Conservation (phyloP, 805 yeast species). For the Millerozyma miso region DNA sequence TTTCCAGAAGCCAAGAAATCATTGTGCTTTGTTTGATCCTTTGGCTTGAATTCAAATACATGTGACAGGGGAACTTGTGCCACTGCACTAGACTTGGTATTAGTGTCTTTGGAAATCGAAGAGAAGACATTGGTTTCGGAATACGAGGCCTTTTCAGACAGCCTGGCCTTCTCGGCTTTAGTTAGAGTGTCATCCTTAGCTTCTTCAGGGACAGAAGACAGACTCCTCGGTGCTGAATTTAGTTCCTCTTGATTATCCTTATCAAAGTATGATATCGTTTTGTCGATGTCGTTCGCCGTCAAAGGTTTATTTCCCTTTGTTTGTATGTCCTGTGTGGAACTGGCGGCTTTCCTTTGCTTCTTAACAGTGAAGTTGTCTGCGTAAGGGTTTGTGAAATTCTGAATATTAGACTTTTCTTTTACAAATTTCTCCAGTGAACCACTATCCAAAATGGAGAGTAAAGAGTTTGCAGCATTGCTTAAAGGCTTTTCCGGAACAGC, state of each 20-base stretch:
- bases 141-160: not conserved
- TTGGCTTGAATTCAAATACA: not conserved
- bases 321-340: constrained; percentile 4
- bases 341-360: constrained; percentile 4
- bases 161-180: not conserved
- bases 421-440: constrained; percentile 5
- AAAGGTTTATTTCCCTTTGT: constrained; percentile 9
- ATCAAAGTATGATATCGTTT: constrained; percentile 25
- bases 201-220: not conserved
- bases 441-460: constrained; percentile 36
- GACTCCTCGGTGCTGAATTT: no score
- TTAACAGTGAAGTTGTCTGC: constrained; percentile 8
- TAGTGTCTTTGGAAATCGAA: not conserved
- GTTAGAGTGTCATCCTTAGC: not conserved
- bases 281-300: constrained; percentile 35
- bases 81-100: not conserved
- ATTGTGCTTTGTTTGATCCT: not conserved
- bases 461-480: constrained; percentile 35
- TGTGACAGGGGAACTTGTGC: not conserved
- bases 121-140: not conserved
- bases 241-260: not conserved
- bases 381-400: constrained; percentile 20
- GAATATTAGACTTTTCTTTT: not conserved
- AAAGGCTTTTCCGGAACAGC: constrained; percentile 14
- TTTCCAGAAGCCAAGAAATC: not conserved